A percentile compares a stretch with the other conserved stretches of the same genome.
Conservation (phyloP, 2,329 filamentous ascomycete species). For the Talaromyces piceae region DNA sequence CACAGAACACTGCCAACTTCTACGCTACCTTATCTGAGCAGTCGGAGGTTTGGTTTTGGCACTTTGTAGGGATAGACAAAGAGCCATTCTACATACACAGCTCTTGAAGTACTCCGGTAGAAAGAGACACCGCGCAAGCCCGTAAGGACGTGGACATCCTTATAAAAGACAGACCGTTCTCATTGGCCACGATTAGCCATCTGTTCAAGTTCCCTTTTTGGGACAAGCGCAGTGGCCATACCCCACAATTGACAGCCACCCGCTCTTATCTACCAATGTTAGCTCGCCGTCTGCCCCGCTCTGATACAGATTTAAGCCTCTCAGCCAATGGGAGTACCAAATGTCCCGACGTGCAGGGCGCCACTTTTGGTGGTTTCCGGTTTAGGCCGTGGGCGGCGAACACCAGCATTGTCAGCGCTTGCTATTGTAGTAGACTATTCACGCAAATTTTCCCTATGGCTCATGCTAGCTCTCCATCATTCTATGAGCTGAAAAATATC, state of each 20-base stretch:
- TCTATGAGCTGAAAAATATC: background rate
- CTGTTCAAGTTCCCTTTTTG: slow-evolving; percentile 8
- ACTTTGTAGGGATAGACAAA: too few species aligned
- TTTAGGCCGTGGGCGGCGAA: background rate
- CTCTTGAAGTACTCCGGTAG: background rate
- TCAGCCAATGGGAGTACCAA: too few species aligned
- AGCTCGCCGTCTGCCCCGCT: background rate
- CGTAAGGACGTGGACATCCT: too few species aligned
- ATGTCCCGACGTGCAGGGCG: too few species aligned
- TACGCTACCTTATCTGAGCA: too few species aligned
- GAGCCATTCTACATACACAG: too few species aligned
- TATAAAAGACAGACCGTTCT: too few species aligned
- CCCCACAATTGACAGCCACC: slow-evolving; percentile 1
- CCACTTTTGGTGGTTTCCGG: too few species aligned
- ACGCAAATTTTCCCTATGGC: background rate
- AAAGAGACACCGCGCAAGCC: too few species aligned
- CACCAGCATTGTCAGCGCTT: background rate
- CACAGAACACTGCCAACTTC: background rate
- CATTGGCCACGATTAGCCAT: too few species aligned
- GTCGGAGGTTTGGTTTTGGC: too few species aligned
- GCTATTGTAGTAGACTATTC: background rate
- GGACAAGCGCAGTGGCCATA: background rate
- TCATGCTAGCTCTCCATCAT: background rate
- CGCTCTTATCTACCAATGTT: background rate
- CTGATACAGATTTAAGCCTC: too few species aligned